phyloP scores from a whole-genome alignment of 345 rosid genomes.

The Citrus reticulata region DNA sequence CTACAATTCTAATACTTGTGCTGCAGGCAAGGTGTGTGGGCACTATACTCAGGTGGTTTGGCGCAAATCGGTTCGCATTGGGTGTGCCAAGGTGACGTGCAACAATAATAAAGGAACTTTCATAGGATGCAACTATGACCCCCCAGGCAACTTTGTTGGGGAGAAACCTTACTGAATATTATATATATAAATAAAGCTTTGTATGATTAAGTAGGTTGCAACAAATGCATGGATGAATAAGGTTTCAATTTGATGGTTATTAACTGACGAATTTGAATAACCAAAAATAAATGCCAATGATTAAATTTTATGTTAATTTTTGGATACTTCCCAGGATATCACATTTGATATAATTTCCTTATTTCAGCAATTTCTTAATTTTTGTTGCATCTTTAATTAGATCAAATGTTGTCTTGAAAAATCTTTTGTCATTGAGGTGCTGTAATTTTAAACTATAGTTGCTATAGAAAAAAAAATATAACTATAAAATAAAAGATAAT shows the following conservation, averaged over 20 bases:
- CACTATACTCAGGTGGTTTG: constrained; percentile 81
- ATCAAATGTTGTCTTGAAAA: no score
- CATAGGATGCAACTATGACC: constrained; percentile 59
- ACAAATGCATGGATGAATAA: background rate
- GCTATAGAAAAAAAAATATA: no score
- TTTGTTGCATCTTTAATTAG: no score
- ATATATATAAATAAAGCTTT: background rate
- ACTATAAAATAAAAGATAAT: no score
- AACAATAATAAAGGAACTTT: constrained; percentile 39
- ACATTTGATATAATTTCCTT: no score
- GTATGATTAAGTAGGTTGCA: background rate
- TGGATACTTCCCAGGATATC: background rate
- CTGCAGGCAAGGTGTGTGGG: constrained; percentile 39
- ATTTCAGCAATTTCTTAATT: no score
- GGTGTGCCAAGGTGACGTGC: constrained; percentile 70
- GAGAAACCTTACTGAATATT: constrained; percentile 34
- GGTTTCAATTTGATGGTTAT: background rate
- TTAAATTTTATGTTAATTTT: background rate
- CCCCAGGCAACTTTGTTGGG: constrained; percentile 48
- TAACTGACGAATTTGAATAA: background rate
- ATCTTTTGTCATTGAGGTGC: no score
- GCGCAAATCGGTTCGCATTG: constrained; percentile 46
- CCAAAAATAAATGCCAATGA: background rate
- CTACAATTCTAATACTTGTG: constrained; percentile 46
- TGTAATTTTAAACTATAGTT: no score